Conservation (phyloP, 768 basidiomycete genomes). For the Lentinula aciculospora region DNA sequence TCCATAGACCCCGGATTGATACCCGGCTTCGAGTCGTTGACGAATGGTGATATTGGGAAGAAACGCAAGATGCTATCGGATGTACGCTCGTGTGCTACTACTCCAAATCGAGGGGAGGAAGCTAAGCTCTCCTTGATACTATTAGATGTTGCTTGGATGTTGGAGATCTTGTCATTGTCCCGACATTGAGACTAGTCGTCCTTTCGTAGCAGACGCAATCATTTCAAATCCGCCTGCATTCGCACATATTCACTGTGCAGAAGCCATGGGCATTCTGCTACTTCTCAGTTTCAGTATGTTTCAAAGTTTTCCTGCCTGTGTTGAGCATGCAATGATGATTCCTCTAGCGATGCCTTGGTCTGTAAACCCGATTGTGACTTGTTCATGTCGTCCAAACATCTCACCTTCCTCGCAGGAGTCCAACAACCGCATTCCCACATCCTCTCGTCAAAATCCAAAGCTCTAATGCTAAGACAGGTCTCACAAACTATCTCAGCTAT, state of each 20-base stretch:
- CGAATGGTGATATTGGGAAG: constrained; percentile 53
- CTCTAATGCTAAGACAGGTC: constrained; percentile 45
- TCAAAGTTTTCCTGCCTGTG: neutral
- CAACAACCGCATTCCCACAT: constrained; percentile 52
- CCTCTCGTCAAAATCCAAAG: constrained; percentile 55
- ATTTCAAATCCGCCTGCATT: constrained; percentile 67
- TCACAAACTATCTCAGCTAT: constrained; percentile 56
- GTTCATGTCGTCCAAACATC: neutral
- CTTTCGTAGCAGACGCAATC: constrained; percentile 59
- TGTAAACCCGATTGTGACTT: neutral
- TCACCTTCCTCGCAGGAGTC: constrained; percentile 26
- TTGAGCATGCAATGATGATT: too few relatives aligned
- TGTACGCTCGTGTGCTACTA: constrained; percentile 16
- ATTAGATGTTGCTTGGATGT: constrained; percentile 57
- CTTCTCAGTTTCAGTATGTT: constrained; percentile 52
- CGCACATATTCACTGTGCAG: constrained; percentile 60
- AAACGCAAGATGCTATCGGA: constrained; percentile 55
- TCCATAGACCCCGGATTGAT: constrained; percentile 55
- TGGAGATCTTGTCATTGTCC: constrained; percentile 50
- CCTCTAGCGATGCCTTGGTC: constrained; percentile 61
- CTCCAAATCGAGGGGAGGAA: too few relatives aligned
- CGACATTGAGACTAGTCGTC: constrained; percentile 32
- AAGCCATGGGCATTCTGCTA: constrained; percentile 55
- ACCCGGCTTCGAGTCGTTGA: constrained; percentile 51
- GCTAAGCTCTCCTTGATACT: too few relatives aligned